Conservation (phyloP, 768 basidiomycete genomes). For the Lactifluus pinguis region DNA sequence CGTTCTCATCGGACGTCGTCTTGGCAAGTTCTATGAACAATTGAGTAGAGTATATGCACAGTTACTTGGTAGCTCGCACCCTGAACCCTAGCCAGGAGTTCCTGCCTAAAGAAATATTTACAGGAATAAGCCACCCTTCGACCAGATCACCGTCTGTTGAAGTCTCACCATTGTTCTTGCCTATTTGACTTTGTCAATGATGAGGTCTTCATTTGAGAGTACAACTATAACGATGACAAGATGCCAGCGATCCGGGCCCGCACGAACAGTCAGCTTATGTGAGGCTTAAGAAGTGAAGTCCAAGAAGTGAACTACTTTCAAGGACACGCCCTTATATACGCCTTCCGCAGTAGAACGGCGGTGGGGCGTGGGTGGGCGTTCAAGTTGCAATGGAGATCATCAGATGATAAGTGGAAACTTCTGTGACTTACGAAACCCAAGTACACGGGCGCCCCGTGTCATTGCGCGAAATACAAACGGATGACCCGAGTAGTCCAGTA, state of each 20-base stretch:
- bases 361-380: neutral
- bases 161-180: constrained; percentile 15
- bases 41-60: neutral
- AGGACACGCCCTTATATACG: constrained; percentile 5
- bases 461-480: neutral
- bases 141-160: neutral
- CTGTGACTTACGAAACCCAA: constrained; percentile 7
- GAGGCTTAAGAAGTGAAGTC: neutral
- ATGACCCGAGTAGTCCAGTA: too few species aligned
- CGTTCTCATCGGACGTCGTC: constrained; percentile 13
- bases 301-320: neutral
- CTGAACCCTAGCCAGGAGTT: constrained; percentile 12
- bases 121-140: neutral
- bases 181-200: neutral
- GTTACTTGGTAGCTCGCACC: neutral
- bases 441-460: constrained; percentile 16
- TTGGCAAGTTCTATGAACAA: constrained; percentile 9
- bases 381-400: neutral
- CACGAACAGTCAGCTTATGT: neutral
- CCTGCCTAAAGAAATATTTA: constrained; percentile 6
- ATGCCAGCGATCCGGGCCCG: neutral
- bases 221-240: neutral
- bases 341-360: neutral
- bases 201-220: constrained; percentile 1
- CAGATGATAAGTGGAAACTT: neutral